Conservation (phyloP, 352 stramenopile genomes). For the Phytophthora crassamura region DNA sequence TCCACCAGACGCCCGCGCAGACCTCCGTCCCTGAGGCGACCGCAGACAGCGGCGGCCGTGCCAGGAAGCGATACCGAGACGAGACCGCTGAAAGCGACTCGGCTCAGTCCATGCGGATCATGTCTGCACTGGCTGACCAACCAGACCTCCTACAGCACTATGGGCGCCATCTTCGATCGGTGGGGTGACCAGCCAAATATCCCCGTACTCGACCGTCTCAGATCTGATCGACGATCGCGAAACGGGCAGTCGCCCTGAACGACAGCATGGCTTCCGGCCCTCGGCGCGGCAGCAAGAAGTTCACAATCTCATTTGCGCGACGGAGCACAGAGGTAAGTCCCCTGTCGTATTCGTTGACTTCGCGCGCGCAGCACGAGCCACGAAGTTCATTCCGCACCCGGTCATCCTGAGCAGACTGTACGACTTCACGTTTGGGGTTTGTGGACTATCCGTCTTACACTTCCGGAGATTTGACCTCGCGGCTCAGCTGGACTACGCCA, state of each 20-base stretch:
- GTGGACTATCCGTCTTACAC: neutral
- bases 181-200: too few relatives aligned
- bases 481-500: neutral
- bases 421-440: too few relatives aligned
- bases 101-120: too few relatives aligned
- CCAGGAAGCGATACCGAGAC: too few relatives aligned
- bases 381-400: constrained; percentile 12
- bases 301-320: neutral
- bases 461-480: constrained; percentile 1
- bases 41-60: too few relatives aligned
- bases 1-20: too few relatives aligned
- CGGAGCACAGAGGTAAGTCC: neutral
- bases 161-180: too few relatives aligned
- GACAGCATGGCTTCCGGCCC: neutral
- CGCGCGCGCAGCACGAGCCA: neutral
- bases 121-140: too few relatives aligned
- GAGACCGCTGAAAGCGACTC: too few relatives aligned
- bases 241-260: neutral
- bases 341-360: neutral
- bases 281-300: neutral
- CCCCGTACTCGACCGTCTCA: neutral
- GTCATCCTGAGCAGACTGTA: neutral
- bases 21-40: too few relatives aligned
- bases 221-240: neutral
- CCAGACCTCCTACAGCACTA: too few relatives aligned